These are phyloP conservation scores for Kingdonia uniflora DNA, from an alignment of 164 flowering plant genomes.

Conservation along the genomic window DNA sequence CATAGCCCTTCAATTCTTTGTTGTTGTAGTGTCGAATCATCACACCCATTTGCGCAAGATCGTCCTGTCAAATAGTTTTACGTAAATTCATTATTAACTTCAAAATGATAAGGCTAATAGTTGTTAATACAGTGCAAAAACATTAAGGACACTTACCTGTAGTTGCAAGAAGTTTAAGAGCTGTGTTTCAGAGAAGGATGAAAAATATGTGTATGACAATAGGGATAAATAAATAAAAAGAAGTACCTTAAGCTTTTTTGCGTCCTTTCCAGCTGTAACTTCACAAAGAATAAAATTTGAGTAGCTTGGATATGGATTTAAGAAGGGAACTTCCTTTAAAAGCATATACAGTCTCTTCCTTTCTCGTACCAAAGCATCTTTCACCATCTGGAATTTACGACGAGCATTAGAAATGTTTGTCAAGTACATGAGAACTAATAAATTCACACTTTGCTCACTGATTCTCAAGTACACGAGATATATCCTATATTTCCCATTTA, in stretches of 20 bases:
- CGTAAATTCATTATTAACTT: no score
- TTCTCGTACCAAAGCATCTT: slow-evolving; percentile 73
- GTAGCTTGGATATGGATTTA: slow-evolving; percentile 81
- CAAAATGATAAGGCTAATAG: neutral
- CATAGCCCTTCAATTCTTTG: slow-evolving; percentile 73
- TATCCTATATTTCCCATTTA: no score
- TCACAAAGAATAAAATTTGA: slow-evolving; percentile 96
- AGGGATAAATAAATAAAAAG: no score
- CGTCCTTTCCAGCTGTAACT: slow-evolving; percentile 73
- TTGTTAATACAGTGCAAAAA: neutral
- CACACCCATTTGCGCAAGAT: slow-evolving; percentile 83
- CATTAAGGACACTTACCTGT: no score
- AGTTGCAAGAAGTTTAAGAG: no score
- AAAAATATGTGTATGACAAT: no score
- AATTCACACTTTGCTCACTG: no score
- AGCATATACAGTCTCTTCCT: slow-evolving; percentile 65
- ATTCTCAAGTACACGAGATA: no score
- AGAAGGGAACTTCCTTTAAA: slow-evolving; percentile 66
- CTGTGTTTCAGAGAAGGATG: no score
- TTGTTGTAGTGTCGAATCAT: slow-evolving; percentile 96
- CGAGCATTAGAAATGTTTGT: slow-evolving; percentile 7
- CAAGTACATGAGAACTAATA: no score
- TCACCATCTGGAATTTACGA: slow-evolving; percentile 54
- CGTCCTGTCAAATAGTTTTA: slow-evolving; percentile 44
- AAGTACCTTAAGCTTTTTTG: slow-evolving; percentile 89